These are phyloP conservation scores for Arthrocladium fulminans DNA, from an alignment of 2,329 filamentous ascomycete genomes.

Conservation along the genomic window DNA sequence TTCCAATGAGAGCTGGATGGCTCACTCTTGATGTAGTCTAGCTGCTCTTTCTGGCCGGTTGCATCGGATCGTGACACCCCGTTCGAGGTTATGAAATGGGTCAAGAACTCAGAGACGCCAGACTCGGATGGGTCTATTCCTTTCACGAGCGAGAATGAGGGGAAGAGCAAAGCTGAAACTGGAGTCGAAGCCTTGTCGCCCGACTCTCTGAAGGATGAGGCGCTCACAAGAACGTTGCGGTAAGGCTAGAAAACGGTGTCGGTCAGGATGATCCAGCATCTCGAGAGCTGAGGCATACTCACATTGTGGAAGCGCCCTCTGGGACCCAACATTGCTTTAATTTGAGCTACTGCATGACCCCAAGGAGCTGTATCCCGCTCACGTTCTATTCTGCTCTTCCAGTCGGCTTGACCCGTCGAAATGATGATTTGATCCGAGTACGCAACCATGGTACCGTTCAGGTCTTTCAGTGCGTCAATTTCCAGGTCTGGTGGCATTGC, in stretches of 20 bases:
- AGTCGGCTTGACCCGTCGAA: conserved; percentile 71
- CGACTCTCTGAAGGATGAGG: conserved; percentile 54
- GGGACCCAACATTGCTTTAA: conserved; percentile 59
- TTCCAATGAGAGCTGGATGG: conserved; percentile 44
- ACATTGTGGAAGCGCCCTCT: conserved; percentile 61
- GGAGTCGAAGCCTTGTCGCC: background rate
- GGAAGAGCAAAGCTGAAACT: conserved; percentile 61
- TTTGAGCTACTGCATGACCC: conserved; percentile 49
- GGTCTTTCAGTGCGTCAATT: conserved; percentile 61
- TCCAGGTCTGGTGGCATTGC: conserved; percentile 60
- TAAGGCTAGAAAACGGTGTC: conserved; percentile 53
- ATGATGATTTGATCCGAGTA: conserved; percentile 79
- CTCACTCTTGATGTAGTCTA: conserved; percentile 44
- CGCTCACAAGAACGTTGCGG: conserved; percentile 68
- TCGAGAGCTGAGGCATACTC: conserved; percentile 26
- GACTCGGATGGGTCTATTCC: conserved; percentile 39
- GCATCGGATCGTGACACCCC: conserved; percentile 55
- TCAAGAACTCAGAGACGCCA: conserved; percentile 37
- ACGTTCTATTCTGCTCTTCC: conserved; percentile 76
- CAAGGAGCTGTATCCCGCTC: conserved; percentile 49
- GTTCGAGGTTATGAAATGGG: conserved; percentile 42
- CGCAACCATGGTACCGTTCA: conserved; percentile 67
- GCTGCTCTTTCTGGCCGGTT: conserved; percentile 43
- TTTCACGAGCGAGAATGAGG: conserved; percentile 72
- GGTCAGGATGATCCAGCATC: too few relatives aligned